Conservation (phyloP, 1,284 basidiomycete genomes). For the Moesziomyces parantarcticus region DNA sequence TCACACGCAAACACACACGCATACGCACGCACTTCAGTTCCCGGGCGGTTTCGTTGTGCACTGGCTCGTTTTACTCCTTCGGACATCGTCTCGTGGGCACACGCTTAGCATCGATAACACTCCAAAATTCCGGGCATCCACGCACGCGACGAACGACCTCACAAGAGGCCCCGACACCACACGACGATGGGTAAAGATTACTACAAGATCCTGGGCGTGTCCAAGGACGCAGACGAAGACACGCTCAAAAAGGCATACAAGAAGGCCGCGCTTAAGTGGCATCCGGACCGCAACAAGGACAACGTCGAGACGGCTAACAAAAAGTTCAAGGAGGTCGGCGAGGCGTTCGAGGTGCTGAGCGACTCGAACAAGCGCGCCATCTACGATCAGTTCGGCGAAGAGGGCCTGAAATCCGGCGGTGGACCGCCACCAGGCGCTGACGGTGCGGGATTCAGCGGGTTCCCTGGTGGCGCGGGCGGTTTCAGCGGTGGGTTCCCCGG, state of each 20-base stretch:
- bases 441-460: slow-evolving; percentile 29
- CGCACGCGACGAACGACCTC: slow-evolving; percentile 11
- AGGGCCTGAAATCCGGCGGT: slow-evolving; percentile 81
- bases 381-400: slow-evolving; percentile 96
- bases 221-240: slow-evolving; percentile 63
- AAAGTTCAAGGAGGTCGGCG: slow-evolving; percentile 96
- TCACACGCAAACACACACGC: too few species aligned
- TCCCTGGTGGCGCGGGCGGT: slow-evolving; percentile 16
- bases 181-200: slow-evolving; percentile 66
- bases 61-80: neutral
- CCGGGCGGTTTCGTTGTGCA: too few species aligned
- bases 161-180: slow-evolving; percentile 27
- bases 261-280: slow-evolving; percentile 81
- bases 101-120: too few species aligned
- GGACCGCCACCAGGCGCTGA: slow-evolving; percentile 67
- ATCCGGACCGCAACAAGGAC: slow-evolving; percentile 87
- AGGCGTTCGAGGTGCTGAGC: slow-evolving; percentile 95
- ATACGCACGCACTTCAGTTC: too few species aligned
- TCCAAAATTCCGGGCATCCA: slow-evolving; percentile 13
- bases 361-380: slow-evolving; percentile 92
- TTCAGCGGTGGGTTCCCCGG: neutral
- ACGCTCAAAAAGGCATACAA: slow-evolving; percentile 66
- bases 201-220: slow-evolving; percentile 65
- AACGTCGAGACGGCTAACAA: slow-evolving; percentile 79
- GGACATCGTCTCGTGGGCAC: slow-evolving; percentile 1